These are phyloP conservation scores for Anacardium occidentale DNA, from an alignment of 345 rosid genomes.

Conservation along the genomic window DNA sequence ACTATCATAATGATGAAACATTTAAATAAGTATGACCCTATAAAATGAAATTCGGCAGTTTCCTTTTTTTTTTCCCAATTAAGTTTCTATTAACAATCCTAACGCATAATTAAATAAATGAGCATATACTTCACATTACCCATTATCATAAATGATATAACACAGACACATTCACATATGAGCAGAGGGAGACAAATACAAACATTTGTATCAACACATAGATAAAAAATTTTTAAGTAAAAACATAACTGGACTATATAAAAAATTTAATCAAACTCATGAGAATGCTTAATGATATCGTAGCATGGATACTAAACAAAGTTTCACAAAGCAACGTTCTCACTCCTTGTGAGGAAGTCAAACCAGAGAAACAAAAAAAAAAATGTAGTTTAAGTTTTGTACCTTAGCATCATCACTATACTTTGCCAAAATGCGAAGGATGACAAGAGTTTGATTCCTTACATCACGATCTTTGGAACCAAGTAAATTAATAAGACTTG, in stretches of 20 bases:
- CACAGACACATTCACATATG: not conserved
- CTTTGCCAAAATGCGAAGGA: conserved; percentile 48
- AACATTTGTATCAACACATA: not conserved
- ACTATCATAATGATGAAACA: not conserved
- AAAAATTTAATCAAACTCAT: not conserved
- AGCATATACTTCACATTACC: too few species aligned
- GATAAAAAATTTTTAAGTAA: not conserved
- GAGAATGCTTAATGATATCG: not conserved
- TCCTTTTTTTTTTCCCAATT: not conserved
- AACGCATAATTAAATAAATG: not conserved
- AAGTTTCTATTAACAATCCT: not conserved
- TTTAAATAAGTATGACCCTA: not conserved
- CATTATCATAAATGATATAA: too few species aligned
- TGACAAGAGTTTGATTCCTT: conserved; percentile 39
- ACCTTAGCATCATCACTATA: conserved; percentile 69
- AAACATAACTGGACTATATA: not conserved
- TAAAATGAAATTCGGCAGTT: not conserved
- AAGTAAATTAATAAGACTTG: conserved; percentile 47
- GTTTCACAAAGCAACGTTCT: not conserved
- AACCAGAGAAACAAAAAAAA: not conserved
- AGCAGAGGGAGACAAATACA: not conserved
- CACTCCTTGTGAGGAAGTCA: not conserved
- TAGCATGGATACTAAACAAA: not conserved
- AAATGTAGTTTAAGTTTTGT: conserved; percentile 9
- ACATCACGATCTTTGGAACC: conserved; percentile 41